Percentiles rank a stretch among this genome's conserved stretches.
Evolutionary conservation across 2,329 filamentous ascomycete species (phyloP).

Genomic region (Neoscytalidium dimidiatum): DNA sequence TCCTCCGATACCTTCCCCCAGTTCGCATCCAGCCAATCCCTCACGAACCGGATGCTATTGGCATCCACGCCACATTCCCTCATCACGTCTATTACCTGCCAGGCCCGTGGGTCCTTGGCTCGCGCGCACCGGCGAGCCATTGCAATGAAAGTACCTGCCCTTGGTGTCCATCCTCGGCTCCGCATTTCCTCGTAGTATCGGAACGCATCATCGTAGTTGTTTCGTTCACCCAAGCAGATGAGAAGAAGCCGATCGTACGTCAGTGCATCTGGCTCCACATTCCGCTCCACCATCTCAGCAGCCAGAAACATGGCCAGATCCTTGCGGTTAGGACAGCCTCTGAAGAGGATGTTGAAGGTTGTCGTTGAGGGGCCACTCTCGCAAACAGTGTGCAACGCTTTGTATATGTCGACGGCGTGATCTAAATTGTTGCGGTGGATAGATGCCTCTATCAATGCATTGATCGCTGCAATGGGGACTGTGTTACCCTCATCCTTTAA

Average conservation of each 20-base stretch:
- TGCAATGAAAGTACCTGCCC: constrained; percentile 36
- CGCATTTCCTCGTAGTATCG: constrained; percentile 55
- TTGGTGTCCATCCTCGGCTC: constrained; percentile 25
- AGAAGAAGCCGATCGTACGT: constrained; percentile 66
- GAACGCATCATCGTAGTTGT: constrained; percentile 48
- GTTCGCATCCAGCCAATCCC: constrained; percentile 3
- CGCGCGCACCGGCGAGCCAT: constrained; percentile 31
- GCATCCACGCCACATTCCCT: constrained; percentile 14
- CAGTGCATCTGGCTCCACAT: constrained; percentile 54
- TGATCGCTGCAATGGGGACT: constrained; percentile 55
- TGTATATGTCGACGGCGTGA: constrained; percentile 62
- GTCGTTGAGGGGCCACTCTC: constrained; percentile 46
- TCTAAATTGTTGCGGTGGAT: constrained; percentile 47
- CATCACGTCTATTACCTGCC: constrained; percentile 33
- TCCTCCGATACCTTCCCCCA: constrained; percentile 11
- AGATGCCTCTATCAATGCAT: constrained; percentile 56
- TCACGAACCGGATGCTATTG: neutral
- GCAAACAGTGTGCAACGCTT: constrained; percentile 57
- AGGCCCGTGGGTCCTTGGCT: constrained; percentile 34
- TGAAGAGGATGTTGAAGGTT: constrained; percentile 65
- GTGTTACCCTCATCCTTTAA: constrained; percentile 52
- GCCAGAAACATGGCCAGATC: constrained; percentile 63
- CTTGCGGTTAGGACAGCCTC: constrained; percentile 52
- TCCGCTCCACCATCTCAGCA: constrained; percentile 61
- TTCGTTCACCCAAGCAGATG: constrained; percentile 48